Evolutionary conservation across 768 basidiomycete species (phyloP).

Genomic region (Albatrellus ellisii): DNA sequence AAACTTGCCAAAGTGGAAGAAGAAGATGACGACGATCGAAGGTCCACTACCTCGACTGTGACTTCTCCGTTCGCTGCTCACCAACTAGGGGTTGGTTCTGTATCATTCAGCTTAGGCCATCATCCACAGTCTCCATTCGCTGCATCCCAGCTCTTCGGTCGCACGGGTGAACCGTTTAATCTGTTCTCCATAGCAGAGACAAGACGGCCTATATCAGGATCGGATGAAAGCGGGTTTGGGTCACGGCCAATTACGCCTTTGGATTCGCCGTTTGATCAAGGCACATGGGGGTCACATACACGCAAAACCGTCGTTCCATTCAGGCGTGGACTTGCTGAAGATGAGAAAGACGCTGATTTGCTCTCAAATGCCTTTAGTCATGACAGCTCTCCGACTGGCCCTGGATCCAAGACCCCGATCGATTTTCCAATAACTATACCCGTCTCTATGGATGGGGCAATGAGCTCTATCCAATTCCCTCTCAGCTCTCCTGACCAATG

Average conservation of each 20-base stretch:
- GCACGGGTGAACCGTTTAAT: constrained; percentile 66
- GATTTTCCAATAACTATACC: constrained; percentile 45
- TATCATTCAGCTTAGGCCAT: constrained; percentile 24
- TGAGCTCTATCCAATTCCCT: constrained; percentile 73
- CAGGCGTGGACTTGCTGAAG: constrained; percentile 59
- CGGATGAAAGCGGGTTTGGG: constrained; percentile 38
- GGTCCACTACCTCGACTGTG: constrained; percentile 63
- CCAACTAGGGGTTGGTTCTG: constrained; percentile 45
- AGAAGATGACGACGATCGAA: constrained; percentile 81
- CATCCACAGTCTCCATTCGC: constrained; percentile 82
- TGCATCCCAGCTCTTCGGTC: constrained; percentile 72
- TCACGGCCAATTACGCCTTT: constrained; percentile 41
- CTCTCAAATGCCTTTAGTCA: constrained; percentile 28
- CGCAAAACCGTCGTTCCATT: constrained; percentile 59
- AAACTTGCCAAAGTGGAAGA: constrained; percentile 83
- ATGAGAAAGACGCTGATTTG: constrained; percentile 49
- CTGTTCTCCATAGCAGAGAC: constrained; percentile 76
- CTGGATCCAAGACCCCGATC: constrained; percentile 37
- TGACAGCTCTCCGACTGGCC: constrained; percentile 30
- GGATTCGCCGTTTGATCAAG: constrained; percentile 34
- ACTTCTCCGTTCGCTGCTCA: constrained; percentile 66
- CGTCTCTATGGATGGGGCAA: constrained; percentile 35
- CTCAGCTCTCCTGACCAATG: constrained; percentile 59
- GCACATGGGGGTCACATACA: constrained; percentile 22
- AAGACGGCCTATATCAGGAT: constrained; percentile 38